Conservation (phyloP, 768 basidiomycete genomes). For the Leucocoprinus birnbaumii region DNA sequence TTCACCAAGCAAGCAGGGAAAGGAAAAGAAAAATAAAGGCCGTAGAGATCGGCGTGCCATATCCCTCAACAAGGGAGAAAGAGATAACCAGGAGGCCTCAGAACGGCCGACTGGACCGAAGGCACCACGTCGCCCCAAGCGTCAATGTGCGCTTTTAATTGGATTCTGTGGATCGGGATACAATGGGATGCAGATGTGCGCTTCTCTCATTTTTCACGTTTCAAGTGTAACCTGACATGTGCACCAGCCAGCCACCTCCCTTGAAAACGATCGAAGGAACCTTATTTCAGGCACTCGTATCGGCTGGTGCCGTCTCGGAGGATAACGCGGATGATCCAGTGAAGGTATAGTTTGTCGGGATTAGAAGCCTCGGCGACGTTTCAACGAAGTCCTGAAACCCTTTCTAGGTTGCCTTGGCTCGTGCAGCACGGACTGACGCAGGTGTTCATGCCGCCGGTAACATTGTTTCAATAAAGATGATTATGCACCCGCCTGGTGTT, state of each 20-base stretch:
- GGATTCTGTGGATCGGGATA: conserved; percentile 93
- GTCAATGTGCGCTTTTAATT: conserved; percentile 78
- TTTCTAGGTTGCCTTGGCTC: conserved; percentile 72
- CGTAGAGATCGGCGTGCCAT: conserved; percentile 43
- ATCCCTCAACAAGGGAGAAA: conserved; percentile 30
- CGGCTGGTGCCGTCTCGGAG: conserved; percentile 88
- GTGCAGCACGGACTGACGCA: conserved; percentile 94
- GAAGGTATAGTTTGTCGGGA: conserved; percentile 64
- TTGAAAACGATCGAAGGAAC: conserved; percentile 86
- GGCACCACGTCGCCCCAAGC: conserved; percentile 70
- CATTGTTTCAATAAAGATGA: conserved; percentile 89
- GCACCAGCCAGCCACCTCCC: conserved; percentile 59
- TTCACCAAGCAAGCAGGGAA: conserved; percentile 33
- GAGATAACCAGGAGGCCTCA: conserved; percentile 12
- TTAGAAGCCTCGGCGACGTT: background rate
- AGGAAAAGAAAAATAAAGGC: conserved; percentile 27
- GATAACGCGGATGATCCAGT: conserved; percentile 91
- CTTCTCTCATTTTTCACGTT: background rate
- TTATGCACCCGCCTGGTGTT: conserved; percentile 69
- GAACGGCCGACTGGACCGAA: conserved; percentile 33
- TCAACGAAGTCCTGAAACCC: background rate
- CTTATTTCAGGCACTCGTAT: conserved; percentile 84
- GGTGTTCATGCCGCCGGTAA: conserved; percentile 98
- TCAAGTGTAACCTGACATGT: background rate
- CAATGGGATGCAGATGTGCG: conserved; percentile 96